phyloP scores from a whole-genome alignment of 75 land plant genomes.

The Chamaecyparis obtusa region DNA sequence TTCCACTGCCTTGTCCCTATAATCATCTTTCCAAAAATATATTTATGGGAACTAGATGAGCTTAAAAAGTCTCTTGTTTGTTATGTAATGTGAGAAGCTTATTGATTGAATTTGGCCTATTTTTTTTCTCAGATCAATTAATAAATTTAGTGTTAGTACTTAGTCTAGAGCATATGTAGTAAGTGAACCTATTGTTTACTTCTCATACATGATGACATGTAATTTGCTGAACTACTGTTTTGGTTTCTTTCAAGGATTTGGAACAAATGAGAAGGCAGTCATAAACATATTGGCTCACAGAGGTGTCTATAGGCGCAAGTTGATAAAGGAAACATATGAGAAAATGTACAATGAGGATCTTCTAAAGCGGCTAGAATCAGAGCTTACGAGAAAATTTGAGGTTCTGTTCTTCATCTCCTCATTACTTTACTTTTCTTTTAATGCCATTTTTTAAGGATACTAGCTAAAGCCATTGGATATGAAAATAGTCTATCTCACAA shows the following conservation, averaged over 20 bases:
- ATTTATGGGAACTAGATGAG: not conserved
- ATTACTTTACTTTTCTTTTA: not conserved
- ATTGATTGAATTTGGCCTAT: not conserved
- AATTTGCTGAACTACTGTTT: not conserved
- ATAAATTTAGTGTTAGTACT: not conserved
- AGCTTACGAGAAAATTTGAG: conserved; percentile 63
- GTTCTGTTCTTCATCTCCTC: conserved; percentile 14
- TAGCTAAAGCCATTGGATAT: not conserved
- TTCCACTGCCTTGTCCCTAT: no score
- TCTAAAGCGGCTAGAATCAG: conserved; percentile 36
- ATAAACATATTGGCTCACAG: conserved; percentile 62
- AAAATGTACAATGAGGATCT: conserved; percentile 45
- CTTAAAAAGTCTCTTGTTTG: no score
- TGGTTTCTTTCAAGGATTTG: conserved; percentile 32
- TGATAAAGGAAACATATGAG: conserved; percentile 36
- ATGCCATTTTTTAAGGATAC: not conserved
- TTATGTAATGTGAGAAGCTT: not conserved
- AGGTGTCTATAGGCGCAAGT: conserved; percentile 31
- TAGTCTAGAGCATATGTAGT: not conserved
- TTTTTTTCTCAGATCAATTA: not conserved
- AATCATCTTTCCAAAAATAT: not conserved
- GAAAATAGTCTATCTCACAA: not conserved
- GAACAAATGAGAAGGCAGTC: conserved; percentile 52
- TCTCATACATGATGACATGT: not conserved
- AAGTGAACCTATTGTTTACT: not conserved